Conservation (phyloP, 805 yeast genomes). For the Zygosaccharomyces lentus region DNA sequence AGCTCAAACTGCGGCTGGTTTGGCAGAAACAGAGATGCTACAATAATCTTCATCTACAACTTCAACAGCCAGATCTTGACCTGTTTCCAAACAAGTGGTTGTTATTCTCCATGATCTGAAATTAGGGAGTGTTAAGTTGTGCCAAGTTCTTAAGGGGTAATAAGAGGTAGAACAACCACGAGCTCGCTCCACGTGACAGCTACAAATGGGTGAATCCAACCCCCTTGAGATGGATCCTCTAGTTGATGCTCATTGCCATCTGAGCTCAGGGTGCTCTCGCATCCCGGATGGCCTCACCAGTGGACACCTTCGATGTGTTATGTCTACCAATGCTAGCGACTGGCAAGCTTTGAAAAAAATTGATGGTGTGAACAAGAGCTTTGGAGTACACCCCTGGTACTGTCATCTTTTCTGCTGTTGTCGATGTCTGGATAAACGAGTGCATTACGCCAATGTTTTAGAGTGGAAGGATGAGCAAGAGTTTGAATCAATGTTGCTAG, state of each 20-base stretch:
- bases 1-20: constrained; percentile 60
- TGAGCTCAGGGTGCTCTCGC: constrained; percentile 12
- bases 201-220: not conserved
- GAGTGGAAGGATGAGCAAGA: constrained; percentile 31
- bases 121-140: not conserved
- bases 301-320: constrained; percentile 31
- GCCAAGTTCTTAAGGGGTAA: not conserved
- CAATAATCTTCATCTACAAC: constrained; percentile 54
- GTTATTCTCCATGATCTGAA: not conserved
- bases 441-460: constrained; percentile 58
- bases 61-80: not conserved
- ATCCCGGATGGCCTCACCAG: constrained; percentile 1
- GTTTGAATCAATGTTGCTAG: constrained; percentile 37
- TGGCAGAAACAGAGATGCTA: constrained; percentile 73
- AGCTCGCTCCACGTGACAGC: constrained; percentile 2
- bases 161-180: not conserved
- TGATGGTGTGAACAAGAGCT: constrained; percentile 39
- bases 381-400: constrained; percentile 94
- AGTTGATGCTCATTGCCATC: constrained; percentile 40
- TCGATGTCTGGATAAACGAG: constrained; percentile 31
- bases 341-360: constrained; percentile 25
- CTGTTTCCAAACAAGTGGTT: not conserved
- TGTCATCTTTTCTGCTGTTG: constrained; percentile 54
- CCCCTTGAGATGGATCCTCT: constrained; percentile 1
- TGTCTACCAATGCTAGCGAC: constrained; percentile 45